A percentile compares a stretch with the other conserved stretches of the same genome.
These are phyloP conservation scores for Tricholoma furcatifolium DNA, from an alignment of 768 basidiomycete genomes.

Conservation along the genomic window DNA sequence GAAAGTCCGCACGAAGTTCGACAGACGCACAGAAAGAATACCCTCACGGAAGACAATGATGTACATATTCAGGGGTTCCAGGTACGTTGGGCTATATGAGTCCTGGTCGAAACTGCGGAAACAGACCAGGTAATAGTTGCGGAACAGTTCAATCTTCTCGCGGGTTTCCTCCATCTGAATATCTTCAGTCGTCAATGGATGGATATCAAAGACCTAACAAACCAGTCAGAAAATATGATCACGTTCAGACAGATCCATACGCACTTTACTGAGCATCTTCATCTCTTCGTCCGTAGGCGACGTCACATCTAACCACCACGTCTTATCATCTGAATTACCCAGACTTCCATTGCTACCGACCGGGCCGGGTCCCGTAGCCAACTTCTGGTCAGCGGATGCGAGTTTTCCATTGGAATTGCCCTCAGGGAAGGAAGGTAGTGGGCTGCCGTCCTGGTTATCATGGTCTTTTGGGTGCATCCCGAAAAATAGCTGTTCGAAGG, in stretches of 20 bases:
- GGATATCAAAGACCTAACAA: slow-evolving; percentile 87
- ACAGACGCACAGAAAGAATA: slow-evolving; percentile 77
- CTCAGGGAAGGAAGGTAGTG: slow-evolving; percentile 13
- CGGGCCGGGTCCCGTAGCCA: slow-evolving; percentile 12
- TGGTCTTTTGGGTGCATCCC: slow-evolving; percentile 35
- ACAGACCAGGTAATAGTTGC: slow-evolving; percentile 98
- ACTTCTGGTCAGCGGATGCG: slow-evolving; percentile 11
- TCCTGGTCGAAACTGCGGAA: slow-evolving; percentile 99
- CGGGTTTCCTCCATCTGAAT: slow-evolving; percentile 99
- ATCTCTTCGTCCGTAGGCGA: slow-evolving; percentile 98
- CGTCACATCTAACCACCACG: slow-evolving; percentile 97
- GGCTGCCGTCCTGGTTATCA: not conserved
- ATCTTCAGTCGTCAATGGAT: slow-evolving; percentile 98
- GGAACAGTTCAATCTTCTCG: slow-evolving; percentile 99
- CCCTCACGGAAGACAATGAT: slow-evolving; percentile 99
- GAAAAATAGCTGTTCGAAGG: slow-evolving; percentile 87
- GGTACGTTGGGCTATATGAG: slow-evolving; percentile 92
- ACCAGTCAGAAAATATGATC: not conserved
- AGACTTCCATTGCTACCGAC: slow-evolving; percentile 5
- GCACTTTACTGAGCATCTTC: slow-evolving; percentile 91
- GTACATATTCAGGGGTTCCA: slow-evolving; percentile 99
- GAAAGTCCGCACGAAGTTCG: not conserved
- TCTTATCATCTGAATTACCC: slow-evolving; percentile 64
- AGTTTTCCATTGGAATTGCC: slow-evolving; percentile 2
- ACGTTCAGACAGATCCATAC: slow-evolving; percentile 14